Percentiles rank a stretch among this genome's conserved stretches.
These are phyloP conservation scores for Rhizophagus prolifer DNA, from an alignment of 192 early-diverging fungal species.

Conservation along the genomic window DNA sequence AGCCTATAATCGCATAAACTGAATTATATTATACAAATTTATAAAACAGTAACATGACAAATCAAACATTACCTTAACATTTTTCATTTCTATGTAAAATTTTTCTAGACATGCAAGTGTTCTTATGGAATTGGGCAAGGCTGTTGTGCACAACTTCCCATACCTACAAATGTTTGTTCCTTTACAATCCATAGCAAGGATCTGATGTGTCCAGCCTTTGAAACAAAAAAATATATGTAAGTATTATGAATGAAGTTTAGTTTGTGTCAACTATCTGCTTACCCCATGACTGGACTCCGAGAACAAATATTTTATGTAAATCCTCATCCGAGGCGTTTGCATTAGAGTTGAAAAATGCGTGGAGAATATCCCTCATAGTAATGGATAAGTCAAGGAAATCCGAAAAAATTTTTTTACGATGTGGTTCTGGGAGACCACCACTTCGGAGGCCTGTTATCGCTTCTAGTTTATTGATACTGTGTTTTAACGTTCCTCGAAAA, in stretches of 20 bases:
- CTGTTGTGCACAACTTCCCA: slow-evolving; percentile 9
- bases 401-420: slow-evolving; percentile 31
- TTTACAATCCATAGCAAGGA: slow-evolving; percentile 25
- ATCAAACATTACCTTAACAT: slow-evolving; percentile 1
- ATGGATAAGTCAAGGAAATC: slow-evolving; percentile 18
- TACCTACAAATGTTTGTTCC: slow-evolving; percentile 28
- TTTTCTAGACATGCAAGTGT: slow-evolving; percentile 22
- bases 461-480: slow-evolving; percentile 32
- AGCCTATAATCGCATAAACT: slow-evolving; percentile 19
- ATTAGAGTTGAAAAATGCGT: slow-evolving; percentile 29
- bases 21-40: slow-evolving; percentile 1
- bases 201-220: slow-evolving; percentile 23
- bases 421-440: slow-evolving; percentile 31
- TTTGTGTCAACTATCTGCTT: slow-evolving; percentile 30
- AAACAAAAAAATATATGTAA: neutral
- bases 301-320: slow-evolving; percentile 29
- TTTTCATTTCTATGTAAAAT: slow-evolving; percentile 18
- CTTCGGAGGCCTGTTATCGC: slow-evolving; percentile 30
- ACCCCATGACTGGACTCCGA: slow-evolving; percentile 33
- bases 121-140: slow-evolving; percentile 20
- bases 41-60: slow-evolving; percentile 13
- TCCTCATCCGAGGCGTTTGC: slow-evolving; percentile 21
- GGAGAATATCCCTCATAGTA: slow-evolving; percentile 28
- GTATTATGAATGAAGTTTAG: neutral
- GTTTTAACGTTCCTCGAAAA: slow-evolving; percentile 29